phyloP scores from a whole-genome alignment of 257 asterid species.

The Schizonepeta tenuifolia region DNA sequence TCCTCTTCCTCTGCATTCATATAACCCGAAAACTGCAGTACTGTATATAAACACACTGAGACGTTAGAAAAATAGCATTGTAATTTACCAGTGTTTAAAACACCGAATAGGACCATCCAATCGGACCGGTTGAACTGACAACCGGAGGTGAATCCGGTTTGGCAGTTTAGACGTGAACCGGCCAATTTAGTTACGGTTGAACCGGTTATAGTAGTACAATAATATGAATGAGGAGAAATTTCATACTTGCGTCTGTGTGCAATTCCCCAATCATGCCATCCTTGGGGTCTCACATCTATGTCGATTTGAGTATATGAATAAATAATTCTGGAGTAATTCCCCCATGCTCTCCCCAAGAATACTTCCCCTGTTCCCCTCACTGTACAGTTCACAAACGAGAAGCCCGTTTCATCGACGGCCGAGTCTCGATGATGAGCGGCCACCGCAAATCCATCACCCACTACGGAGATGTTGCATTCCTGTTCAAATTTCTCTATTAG shows the following conservation, averaged over 20 bases:
- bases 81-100: too few relatives aligned
- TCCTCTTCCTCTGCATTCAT: constrained; percentile 66
- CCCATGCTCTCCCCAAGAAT: constrained; percentile 88
- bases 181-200: too few relatives aligned
- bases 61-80: not conserved
- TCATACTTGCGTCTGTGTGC: constrained; percentile 46
- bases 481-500: constrained; percentile 18
- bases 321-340: constrained; percentile 53
- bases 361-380: constrained; percentile 55
- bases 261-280: constrained; percentile 72
- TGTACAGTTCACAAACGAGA: constrained; percentile 69
- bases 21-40: constrained; percentile 67
- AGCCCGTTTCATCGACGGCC: constrained; percentile 64
- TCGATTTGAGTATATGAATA: constrained; percentile 52
- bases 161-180: too few relatives aligned
- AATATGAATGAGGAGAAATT: not conserved
- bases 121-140: too few relatives aligned
- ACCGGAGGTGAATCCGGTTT: too few relatives aligned
- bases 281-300: constrained; percentile 45
- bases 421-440: constrained; percentile 76
- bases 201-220: too few relatives aligned
- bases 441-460: constrained; percentile 51
- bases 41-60: constrained; percentile 38
- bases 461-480: constrained; percentile 60
- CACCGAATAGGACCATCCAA: too few relatives aligned